Conservation (phyloP, 192 early-diverging fungal species). For the Backusella macrospora region DNA sequence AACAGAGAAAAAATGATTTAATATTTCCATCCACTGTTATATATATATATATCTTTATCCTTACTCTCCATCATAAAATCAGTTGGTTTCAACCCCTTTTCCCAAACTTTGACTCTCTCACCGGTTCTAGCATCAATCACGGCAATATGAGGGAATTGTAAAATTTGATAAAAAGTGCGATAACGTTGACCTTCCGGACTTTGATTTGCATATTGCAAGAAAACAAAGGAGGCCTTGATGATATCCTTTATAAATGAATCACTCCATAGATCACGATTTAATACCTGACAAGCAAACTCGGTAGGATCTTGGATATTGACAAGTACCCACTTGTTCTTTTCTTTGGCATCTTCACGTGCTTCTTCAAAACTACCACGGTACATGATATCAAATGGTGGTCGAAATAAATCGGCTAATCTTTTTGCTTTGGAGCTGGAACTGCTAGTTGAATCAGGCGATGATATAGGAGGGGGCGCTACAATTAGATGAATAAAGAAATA, state of each 20-base stretch:
- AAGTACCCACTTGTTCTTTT: constrained; percentile 78
- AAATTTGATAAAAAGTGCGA: constrained; percentile 71
- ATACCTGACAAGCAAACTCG: constrained; percentile 84
- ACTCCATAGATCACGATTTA: constrained; percentile 97
- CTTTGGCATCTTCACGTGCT: constrained; percentile 54
- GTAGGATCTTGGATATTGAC: constrained; percentile 83
- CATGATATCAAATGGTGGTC: constrained; percentile 90
- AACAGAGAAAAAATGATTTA: background rate
- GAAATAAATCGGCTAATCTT: constrained; percentile 79
- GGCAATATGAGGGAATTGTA: constrained; percentile 79
- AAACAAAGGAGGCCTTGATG: constrained; percentile 80
- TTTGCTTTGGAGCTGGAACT: constrained; percentile 42
- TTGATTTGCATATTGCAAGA: constrained; percentile 73
- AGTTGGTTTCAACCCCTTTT: constrained; percentile 49
- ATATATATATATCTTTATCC: no score
- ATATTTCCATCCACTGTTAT: no score
- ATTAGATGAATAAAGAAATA: background rate
- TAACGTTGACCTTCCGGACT: constrained; percentile 74
- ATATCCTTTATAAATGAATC: constrained; percentile 73
- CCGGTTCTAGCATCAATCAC: constrained; percentile 90
- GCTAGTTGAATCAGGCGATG: background rate
- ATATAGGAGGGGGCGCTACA: background rate
- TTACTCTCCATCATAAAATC: constrained; percentile 78
- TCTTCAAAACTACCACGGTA: constrained; percentile 69
- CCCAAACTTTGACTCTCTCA: constrained; percentile 80